These are phyloP conservation scores for Dryas drummondii DNA, from an alignment of 306 rosid genomes.

Conservation along the genomic window DNA sequence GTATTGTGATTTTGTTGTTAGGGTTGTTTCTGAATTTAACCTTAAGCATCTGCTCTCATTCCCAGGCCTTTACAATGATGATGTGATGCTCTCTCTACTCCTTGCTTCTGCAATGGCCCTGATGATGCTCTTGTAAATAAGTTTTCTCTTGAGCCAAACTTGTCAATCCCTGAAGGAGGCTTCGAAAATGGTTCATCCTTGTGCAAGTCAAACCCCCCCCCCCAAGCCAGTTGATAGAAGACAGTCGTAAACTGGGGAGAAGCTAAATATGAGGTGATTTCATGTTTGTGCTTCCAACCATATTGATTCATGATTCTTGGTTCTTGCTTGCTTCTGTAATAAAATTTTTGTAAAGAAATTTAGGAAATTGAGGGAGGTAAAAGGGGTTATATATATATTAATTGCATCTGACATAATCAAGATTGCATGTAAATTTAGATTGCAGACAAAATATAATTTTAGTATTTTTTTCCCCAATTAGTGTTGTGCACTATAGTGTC, in stretches of 20 bases:
- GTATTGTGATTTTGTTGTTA: neutral
- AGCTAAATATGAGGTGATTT: slow-evolving; percentile 24
- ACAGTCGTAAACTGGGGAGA: slow-evolving; percentile 16
- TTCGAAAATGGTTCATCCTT: slow-evolving; percentile 18
- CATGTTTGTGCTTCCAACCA: slow-evolving; percentile 37
- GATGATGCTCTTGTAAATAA: slow-evolving; percentile 36
- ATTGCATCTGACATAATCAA: slow-evolving; percentile 26
- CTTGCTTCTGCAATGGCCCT: slow-evolving; percentile 46
- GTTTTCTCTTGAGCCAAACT: slow-evolving; percentile 15
- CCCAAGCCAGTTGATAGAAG: slow-evolving; percentile 20
- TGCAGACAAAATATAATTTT: slow-evolving; percentile 1
- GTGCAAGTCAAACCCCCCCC: slow-evolving; percentile 29
- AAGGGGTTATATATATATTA: slow-evolving; percentile 20
- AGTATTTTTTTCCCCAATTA: neutral
- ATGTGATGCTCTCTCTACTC: slow-evolving; percentile 34
- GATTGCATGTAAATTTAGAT: slow-evolving; percentile 46
- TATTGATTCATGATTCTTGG: slow-evolving; percentile 54
- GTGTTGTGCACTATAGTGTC: neutral
- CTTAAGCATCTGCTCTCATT: slow-evolving; percentile 15
- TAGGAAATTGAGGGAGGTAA: slow-evolving; percentile 42
- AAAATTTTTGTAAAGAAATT: slow-evolving; percentile 56
- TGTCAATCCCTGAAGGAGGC: slow-evolving; percentile 25
- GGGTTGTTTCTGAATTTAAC: neutral
- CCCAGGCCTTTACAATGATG: slow-evolving; percentile 54
- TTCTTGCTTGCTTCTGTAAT: slow-evolving; percentile 66